Conservation (phyloP, 257 asterid species). For the Cynanchum wilfordii region DNA sequence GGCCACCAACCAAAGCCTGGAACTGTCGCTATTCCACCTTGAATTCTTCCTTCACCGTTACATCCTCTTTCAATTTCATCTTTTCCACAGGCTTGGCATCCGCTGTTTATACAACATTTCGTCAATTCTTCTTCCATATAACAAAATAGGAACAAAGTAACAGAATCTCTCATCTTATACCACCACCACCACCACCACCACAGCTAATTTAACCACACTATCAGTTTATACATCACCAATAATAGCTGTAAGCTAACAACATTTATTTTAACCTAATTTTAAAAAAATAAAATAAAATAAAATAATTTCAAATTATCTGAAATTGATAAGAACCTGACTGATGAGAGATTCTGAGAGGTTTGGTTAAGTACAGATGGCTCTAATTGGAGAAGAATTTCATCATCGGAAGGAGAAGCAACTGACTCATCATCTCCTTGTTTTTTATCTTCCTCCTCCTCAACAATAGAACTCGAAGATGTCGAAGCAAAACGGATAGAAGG, state of each 20-base stretch:
- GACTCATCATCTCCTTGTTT: conserved; percentile 15
- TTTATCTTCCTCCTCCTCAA: conserved; percentile 29
- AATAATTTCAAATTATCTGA: background rate
- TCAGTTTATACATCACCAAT: background rate
- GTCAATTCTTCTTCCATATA: conserved; percentile 1
- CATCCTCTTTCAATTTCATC: conserved; percentile 75
- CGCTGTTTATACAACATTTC: conserved; percentile 30
- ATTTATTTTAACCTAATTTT: no score
- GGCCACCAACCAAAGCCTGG: conserved; percentile 99
- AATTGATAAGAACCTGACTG: conserved; percentile 33
- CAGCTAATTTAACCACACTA: background rate
- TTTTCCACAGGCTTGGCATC: conserved; percentile 77
- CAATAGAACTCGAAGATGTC: conserved; percentile 41
- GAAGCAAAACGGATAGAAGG: conserved; percentile 33
- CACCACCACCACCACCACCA: background rate
- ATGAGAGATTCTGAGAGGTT: conserved; percentile 27
- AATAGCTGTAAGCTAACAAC: background rate
- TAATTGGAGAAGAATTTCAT: conserved; percentile 15
- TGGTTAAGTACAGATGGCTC: conserved; percentile 12
- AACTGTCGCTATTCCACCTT: conserved; percentile 90
- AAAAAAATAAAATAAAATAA: background rate
- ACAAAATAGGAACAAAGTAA: background rate
- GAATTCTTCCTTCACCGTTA: conserved; percentile 92
- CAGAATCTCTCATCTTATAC: background rate
- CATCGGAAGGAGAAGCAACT: conserved; percentile 20